These are phyloP conservation scores for Suillus sp. DNA, from an alignment of 768 basidiomycete species.

Conservation along the genomic window DNA sequence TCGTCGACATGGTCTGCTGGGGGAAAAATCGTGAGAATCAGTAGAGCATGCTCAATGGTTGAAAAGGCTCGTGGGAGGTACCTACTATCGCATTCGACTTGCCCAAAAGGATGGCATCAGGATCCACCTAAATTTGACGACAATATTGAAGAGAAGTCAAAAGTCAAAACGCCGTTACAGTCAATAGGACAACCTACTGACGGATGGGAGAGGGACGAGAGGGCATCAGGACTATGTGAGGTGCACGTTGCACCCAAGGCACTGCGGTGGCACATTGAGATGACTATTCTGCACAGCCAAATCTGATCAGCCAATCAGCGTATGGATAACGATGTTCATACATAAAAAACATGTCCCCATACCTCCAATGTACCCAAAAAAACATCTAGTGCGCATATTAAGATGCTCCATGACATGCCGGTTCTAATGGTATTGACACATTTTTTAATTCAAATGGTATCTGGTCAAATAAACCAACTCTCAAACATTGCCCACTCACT, in stretches of 20 bases:
- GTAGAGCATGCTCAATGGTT: not conserved
- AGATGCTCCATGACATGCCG: not conserved
- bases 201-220: not conserved
- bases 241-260: not conserved
- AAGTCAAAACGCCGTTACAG: not conserved
- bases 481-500: not conserved
- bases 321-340: not conserved
- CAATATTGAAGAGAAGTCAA: not conserved
- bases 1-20: not conserved
- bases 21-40: not conserved
- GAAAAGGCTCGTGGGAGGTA: not conserved
- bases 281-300: not conserved
- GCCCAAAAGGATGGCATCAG: not conserved
- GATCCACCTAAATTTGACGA: no score
- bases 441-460: not conserved
- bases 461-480: not conserved
- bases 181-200: not conserved
- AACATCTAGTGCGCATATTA: not conserved
- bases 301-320: not conserved
- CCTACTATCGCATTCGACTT: not conserved
- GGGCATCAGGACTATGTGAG: not conserved
- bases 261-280: not conserved
- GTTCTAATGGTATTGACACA: not conserved
- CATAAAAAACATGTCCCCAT: not conserved
- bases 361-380: conserved; percentile 3